Evolutionary conservation across 1,139 yeast species (phyloP), one percentile per base, ranked within the genome.

Genomic region (Candida sanyaensis): DNA sequence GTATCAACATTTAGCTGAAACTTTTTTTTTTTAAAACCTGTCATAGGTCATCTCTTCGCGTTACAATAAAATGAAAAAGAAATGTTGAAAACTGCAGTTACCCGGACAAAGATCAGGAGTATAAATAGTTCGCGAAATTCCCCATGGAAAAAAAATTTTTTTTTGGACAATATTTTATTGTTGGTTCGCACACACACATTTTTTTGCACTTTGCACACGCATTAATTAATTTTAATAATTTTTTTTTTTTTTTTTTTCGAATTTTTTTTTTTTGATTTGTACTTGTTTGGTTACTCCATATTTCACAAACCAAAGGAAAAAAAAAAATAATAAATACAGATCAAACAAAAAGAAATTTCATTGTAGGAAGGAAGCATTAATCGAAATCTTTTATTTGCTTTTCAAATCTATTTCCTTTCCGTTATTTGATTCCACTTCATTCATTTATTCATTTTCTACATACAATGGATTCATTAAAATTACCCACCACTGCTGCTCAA

Each of bases 401-500:
- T 37, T 37, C 13, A 12, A 17, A 3, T 17, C 3, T 26, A 26
- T 37, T 37, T 37, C 39, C 39, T 36, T 36, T 36, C 39, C 24
- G 39, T 23, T 36, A n/a, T 9, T n/a, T 8, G 29, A 6, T 10
- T 3, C 23, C 8, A 10, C 28, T n/a, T 13, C 27, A 23, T 36
- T 36, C 39, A 36, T 36, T 36, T 29, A 36, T 36, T 36, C 41
- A 10, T 37, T 27, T 37, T 12, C 12, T 26, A 44, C 39, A 42
- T 34, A 32, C 31, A 37, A 86, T 86, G 92, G 91, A 86, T 63
- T 83, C 92, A 36, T 77, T 86, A 54, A 83, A 86, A 55, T 78
- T 85, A 56, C 93, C 93, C 50, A 84, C 88, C 26, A 86, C 88
- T 30, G 90, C 93, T n/a, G 89, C 88, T 12, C 83, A 83, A 62